Conservation (phyloP, 225 moss, liverwort and hornwort species). For the Climacium dendroides region DNA sequence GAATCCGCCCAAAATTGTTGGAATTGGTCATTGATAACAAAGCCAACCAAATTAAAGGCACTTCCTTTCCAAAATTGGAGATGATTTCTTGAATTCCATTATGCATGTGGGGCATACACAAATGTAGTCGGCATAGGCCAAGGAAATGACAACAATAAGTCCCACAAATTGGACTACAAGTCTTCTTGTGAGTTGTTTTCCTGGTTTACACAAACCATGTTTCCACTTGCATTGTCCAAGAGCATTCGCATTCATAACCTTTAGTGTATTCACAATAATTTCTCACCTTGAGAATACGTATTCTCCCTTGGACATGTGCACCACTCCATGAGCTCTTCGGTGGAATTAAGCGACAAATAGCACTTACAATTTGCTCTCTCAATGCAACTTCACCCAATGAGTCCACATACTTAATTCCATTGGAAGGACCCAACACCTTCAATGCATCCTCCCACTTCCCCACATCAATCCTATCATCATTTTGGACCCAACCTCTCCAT, state of each 20-base stretch:
- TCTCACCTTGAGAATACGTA: neutral
- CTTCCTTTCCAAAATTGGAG: rapidly evolving
- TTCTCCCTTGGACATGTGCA: neutral
- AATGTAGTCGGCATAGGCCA: neutral
- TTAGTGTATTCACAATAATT: neutral
- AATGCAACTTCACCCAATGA: neutral
- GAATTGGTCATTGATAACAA: neutral
- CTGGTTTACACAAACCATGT: no score
- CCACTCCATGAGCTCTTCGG: neutral
- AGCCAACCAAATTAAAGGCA: neutral
- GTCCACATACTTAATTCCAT: neutral
- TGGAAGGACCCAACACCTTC: neutral
- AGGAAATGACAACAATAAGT: neutral
- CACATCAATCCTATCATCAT: neutral
- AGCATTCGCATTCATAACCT: neutral
- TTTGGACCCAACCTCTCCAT: neutral
- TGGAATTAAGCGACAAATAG: neutral
- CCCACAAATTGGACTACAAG: rapidly evolving
- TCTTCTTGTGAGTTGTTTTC: neutral
- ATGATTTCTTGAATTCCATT: neutral
- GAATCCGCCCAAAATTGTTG: neutral
- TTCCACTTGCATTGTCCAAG: neutral
- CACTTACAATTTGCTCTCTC: neutral
- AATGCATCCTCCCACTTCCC: neutral
- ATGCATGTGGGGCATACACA: neutral